Conservation (phyloP, 306 rosid species). For the Datisca glomerata region DNA sequence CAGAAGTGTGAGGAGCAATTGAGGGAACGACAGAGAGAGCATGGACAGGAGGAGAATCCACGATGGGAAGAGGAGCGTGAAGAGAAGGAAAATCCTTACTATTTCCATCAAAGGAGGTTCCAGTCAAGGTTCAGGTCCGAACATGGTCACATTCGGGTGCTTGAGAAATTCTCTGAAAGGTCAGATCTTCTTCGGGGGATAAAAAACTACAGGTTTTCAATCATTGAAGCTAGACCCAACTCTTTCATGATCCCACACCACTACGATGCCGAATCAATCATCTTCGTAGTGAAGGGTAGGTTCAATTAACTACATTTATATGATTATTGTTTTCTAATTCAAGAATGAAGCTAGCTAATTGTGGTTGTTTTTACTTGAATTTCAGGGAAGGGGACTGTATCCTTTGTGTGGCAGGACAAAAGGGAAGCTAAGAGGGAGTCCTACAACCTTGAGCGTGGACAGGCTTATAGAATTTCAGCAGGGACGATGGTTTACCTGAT, state of each 20-base stretch:
- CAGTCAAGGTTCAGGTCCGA: conserved; percentile 12
- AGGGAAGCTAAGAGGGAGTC: conserved; percentile 25
- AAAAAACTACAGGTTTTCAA: conserved; percentile 20
- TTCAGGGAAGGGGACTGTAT: conserved; percentile 25
- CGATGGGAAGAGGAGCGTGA: neutral
- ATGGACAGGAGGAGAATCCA: neutral
- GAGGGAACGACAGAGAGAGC: conserved; percentile 2
- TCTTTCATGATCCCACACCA: conserved; percentile 35
- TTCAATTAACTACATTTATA: too few relatives aligned
- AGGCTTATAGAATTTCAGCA: conserved; percentile 16
- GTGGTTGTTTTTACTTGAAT: neutral
- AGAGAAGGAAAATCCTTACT: conserved; percentile 27
- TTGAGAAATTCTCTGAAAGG: conserved; percentile 17
- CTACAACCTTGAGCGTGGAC: conserved; percentile 21
- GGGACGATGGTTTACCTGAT: conserved; percentile 23
- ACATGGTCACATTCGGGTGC: conserved; percentile 18
- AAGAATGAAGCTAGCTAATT: too few relatives aligned
- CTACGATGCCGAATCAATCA: conserved; percentile 25
- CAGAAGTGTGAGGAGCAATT: neutral
- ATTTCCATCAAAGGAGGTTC: conserved; percentile 17
- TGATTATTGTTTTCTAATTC: too few relatives aligned
- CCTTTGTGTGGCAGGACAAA: conserved; percentile 18
- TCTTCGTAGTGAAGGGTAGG: conserved; percentile 20
- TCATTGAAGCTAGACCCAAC: conserved; percentile 28
- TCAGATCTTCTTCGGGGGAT: conserved; percentile 26